These are phyloP conservation scores for Kazachstania taianensis DNA, from an alignment of 805 yeast species.

Conservation along the genomic window DNA sequence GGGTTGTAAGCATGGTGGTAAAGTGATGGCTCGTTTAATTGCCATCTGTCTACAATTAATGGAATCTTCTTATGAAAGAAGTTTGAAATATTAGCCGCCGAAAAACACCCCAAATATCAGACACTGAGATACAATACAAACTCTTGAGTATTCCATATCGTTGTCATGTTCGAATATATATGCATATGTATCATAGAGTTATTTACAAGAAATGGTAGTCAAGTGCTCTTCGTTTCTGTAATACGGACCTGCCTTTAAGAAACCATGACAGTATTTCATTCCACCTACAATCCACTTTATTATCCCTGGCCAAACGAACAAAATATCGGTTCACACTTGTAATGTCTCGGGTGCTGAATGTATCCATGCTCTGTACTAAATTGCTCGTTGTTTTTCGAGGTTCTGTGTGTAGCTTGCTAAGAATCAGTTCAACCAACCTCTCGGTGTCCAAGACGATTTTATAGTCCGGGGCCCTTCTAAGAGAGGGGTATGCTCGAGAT, in stretches of 20 bases:
- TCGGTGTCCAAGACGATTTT: slow-evolving; percentile 21
- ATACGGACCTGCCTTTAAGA: slow-evolving; percentile 31
- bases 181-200: background rate
- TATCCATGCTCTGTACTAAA: too few species aligned
- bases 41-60: too few species aligned
- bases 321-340: slow-evolving; percentile 63
- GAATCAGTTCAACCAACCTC: slow-evolving; percentile 30
- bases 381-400: too few species aligned
- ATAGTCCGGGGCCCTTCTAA: slow-evolving; percentile 18
- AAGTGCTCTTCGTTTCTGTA: slow-evolving; percentile 14
- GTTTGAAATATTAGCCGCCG: too few species aligned
- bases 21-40: too few species aligned
- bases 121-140: too few species aligned
- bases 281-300: slow-evolving; percentile 34
- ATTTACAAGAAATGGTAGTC: slow-evolving; percentile 16
- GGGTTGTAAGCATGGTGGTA: too few species aligned
- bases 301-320: slow-evolving; percentile 36
- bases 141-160: background rate
- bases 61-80: too few species aligned
- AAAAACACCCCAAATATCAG: too few species aligned
- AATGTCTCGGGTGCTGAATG: slow-evolving; percentile 39
- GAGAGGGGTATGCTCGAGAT: slow-evolving; percentile 9
- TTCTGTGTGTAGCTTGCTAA: slow-evolving; percentile 26
- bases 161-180: background rate
- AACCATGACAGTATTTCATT: slow-evolving; percentile 39